Percentiles rank a stretch among this genome's conserved stretches.
These are phyloP conservation scores for Hypoxylon sp. DNA, from an alignment of 2,329 filamentous ascomycete genomes.

Conservation along the genomic window DNA sequence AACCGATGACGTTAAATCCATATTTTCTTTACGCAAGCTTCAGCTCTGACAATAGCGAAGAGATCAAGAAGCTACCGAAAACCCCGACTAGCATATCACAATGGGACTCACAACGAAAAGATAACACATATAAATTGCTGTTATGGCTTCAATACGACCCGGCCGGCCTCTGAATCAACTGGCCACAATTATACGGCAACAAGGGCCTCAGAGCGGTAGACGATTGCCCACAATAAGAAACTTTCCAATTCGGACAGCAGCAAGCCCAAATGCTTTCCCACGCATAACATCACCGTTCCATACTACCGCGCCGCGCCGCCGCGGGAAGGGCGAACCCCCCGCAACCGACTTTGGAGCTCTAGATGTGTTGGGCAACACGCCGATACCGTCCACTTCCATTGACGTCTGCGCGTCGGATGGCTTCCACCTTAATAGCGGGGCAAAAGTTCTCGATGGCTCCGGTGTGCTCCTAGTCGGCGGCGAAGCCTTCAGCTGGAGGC, in stretches of 20 bases:
- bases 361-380: slow-evolving; percentile 82
- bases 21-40: slow-evolving; percentile 43
- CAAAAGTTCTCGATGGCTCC: slow-evolving; percentile 76
- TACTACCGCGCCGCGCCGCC: slow-evolving; percentile 33
- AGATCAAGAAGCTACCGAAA: neutral
- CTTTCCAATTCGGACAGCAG: slow-evolving; percentile 13
- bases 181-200: slow-evolving; percentile 36
- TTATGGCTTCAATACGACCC: slow-evolving; percentile 46
- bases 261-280: slow-evolving; percentile 14
- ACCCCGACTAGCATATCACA: slow-evolving; percentile 13
- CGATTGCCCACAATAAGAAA: slow-evolving; percentile 21
- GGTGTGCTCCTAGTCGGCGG: slow-evolving; percentile 86
- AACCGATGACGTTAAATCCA: slow-evolving; percentile 49
- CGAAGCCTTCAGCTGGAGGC: slow-evolving; percentile 90
- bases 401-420: slow-evolving; percentile 87
- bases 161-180: slow-evolving; percentile 38
- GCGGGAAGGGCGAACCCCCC: slow-evolving; percentile 51
- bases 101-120: slow-evolving; percentile 31
- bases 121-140: slow-evolving; percentile 36
- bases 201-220: slow-evolving; percentile 28
- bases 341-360: slow-evolving; percentile 78
- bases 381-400: slow-evolving; percentile 84
- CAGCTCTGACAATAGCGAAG: slow-evolving; percentile 15
- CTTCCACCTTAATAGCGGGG: slow-evolving; percentile 87
- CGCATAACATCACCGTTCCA: slow-evolving; percentile 45